Conservation (phyloP, 768 basidiomycete genomes). For the Pulveroboletus sp. region DNA sequence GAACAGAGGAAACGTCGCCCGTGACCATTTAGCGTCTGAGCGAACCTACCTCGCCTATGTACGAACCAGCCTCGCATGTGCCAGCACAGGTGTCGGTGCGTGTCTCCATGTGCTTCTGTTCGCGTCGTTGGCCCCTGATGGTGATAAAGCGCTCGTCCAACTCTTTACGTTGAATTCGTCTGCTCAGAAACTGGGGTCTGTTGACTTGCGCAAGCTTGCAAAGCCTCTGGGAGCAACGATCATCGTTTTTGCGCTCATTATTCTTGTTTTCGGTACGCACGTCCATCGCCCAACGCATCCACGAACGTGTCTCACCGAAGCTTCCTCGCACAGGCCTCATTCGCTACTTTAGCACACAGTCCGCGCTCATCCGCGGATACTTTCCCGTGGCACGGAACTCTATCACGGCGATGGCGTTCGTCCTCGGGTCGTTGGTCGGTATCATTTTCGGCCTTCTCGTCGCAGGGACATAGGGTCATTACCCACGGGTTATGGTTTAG, state of each 20-base stretch:
- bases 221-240: conserved; percentile 52
- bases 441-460: conserved; percentile 43
- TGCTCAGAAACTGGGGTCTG: neutral
- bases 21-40: conserved; percentile 64
- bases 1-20: conserved; percentile 61
- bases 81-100: conserved; percentile 59
- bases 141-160: conserved; percentile 47
- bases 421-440: conserved; percentile 39
- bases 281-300: no score
- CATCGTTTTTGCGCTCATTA: conserved; percentile 43
- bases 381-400: conserved; percentile 52
- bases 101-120: neutral
- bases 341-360: conserved; percentile 56
- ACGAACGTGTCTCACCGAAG: no score
- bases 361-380: conserved; percentile 44
- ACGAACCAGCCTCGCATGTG: conserved; percentile 60
- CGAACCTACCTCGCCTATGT: conserved; percentile 64
- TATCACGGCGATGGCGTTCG: conserved; percentile 37
- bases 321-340: conserved; percentile 36
- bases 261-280: conserved; percentile 47
- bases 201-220: conserved; percentile 32
- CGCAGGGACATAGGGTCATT: conserved; percentile 20
- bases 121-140: neutral
- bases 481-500: no score
- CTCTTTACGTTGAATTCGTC: conserved; percentile 40